Base-by-base conservation (phyloP, 2,329 filamentous ascomycete genomes). In the Cladosporium colombiae region DNA sequence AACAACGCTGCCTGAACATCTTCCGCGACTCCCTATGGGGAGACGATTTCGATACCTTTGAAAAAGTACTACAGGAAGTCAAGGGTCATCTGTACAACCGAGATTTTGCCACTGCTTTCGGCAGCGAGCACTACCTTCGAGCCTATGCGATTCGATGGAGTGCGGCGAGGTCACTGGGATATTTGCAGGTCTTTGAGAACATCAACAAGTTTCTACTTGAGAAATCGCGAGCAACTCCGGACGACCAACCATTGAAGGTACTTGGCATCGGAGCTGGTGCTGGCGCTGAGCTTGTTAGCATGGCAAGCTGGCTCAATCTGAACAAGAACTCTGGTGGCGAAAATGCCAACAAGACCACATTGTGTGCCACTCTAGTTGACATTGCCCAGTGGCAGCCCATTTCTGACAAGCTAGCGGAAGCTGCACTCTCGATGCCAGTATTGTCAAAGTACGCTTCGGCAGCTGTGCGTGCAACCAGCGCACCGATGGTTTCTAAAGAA, bases 141-240 rank as follows among this genome's bases (percentile, higher is more conserved):
- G 91, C 90, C 7, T 99, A 99, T 81, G 92, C 92, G 11, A 86
- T 92, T 63, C 83, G 95, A 72, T 98, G 94, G 93, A 97, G 93
- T 78, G 91, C 94, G 1, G 90, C 91, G 62, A 84, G 95, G 64
- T 91, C 93, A 0, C 80, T 98, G 62, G 92, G 90, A 68, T 98
- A 98, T 78, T 82, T 87, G 21, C 81, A 84, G 16, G 75, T 89
- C 21, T 58, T 64, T 10, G 74, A 72, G 67, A 68, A 79, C 72
- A 64, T 80, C 70, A 70, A 71, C 46, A 70, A 75, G 7, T 68
- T 67, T 11, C 7, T 71, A 4, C 18, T 31, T 16, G 35, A 50
- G 16, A 21, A 27, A 18, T 40, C 27, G 31, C 8, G 53, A 21
- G 35, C 25, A 1, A 37, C 65, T n/a, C 31, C 46, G n/a, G 53